Evolutionary conservation across 75 land plant genomes (phyloP), one percentile per base, ranked within the genome.

Genomic region (Ceratopteris richardii): DNA sequence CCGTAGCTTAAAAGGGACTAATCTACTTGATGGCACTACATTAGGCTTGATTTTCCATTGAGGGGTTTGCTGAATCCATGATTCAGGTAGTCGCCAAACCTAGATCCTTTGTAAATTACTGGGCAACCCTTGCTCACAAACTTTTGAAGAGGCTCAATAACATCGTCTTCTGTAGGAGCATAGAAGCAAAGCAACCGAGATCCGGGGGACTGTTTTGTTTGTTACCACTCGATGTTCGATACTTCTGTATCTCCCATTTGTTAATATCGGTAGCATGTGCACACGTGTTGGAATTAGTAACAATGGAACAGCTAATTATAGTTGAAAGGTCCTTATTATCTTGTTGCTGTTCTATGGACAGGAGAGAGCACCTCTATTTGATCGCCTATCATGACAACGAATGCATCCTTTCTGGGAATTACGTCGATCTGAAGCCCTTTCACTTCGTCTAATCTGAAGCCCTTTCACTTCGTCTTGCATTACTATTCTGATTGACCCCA

Each of bases 361-460:
- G 5, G 3, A 21, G 17, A 18, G 14, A 2, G 5, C 17, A 46
- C 50, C 50, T 46, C 50, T 6, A 82, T 59, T 51, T 82, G 86
- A 57, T 85, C 82, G 0, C 86, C 88, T 7, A 85, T 62, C 80
- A 83, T 79, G 71, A 85, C 44, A 4, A 73, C 69, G 47, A 73
- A 71, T 10, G 86, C 66, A 33, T 79, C 60, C 0, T 82, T 77
- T 26, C 79, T 70, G 29, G 86, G 80, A n/a, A 72, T 60, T 2
- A 76, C 74, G 25, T 70, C 60, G 11, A 76, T 50, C 88, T 87
- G n/a, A 85, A 0, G 58, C 47, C 0, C 70, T 70, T 31, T 72
- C 29, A 0, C 58, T 41, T 5, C 63, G 56, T 14, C n/a, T n/a
- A n/a, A 84, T 76, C 26, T 84, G 81, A 19, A 84, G 29, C 0